Base-by-base conservation (phyloP, 768 basidiomycete species). In the Mrakia gelida region DNA sequence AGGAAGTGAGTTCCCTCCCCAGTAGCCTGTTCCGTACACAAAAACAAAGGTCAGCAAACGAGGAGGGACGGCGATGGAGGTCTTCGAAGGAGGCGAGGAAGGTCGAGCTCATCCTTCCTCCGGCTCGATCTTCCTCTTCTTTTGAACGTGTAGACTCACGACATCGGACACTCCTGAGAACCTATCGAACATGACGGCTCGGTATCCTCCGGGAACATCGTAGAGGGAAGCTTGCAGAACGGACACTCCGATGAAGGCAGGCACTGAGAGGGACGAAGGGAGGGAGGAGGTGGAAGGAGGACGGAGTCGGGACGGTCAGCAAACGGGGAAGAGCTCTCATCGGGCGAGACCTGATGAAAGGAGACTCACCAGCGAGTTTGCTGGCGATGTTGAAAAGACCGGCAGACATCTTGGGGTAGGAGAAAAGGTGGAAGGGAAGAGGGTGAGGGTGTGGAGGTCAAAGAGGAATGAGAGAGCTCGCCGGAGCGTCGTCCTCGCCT, bases 121-220 rank as follows among this genome's bases (percentile, higher is more conserved):
- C 18, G 34, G 6, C 5, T 26, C 28, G 26, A 21, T 56, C 45
- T 49, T 63, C 43, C 38, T n/a, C 41, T 30, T 61, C 59, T 7
- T 38, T 45, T 8, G 28, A 32, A 30, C n/a, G 41, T 49, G 43
- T 41, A 74, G 28, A 81, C 88, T 75, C 80, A 92, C 95, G 87
- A 88, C 85, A 83, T 91, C 88, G 85, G 91, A 91, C 71, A 97
- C 95, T 82, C 95, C 95, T 67, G 92, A 89, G 84, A 99, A 98
- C 82, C 96, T 88, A 85, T 98, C 96, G 86, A 99, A 98, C 92
- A 98, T 95, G 80, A 99, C 95, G 54, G 95, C 95, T 77, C 92
- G 88, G 85, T 91, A 94, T 62, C 95, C 95, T 81, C 95, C 89
- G 15, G 89, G 89, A 63, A 89, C 89, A 82, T 90, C 89, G 83